Conservation (phyloP, 805 yeast species). For the Teunomyces kruisii region DNA sequence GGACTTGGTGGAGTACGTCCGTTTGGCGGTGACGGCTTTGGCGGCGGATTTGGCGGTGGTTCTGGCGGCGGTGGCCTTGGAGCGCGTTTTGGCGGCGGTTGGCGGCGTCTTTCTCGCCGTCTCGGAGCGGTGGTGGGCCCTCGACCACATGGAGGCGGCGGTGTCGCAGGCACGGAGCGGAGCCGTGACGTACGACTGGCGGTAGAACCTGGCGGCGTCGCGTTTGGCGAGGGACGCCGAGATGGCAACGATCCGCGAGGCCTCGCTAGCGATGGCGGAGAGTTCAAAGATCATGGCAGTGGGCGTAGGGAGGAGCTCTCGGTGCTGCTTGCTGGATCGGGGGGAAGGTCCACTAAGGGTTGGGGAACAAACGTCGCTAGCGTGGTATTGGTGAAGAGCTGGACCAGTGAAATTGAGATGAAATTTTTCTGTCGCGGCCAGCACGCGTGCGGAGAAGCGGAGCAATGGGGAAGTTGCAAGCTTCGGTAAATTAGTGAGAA, state of each 20-base stretch:
- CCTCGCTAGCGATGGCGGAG: slow-evolving; percentile 25
- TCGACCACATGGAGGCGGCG: slow-evolving; percentile 24
- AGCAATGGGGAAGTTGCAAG: not conserved
- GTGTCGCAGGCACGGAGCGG: slow-evolving; percentile 22
- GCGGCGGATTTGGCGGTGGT: not conserved
- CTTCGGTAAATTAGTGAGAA: no score
- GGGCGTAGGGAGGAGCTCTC: not conserved
- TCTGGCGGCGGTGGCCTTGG: not conserved
- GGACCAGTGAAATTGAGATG: not conserved
- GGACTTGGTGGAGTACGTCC: slow-evolving; percentile 9
- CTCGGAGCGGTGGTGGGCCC: slow-evolving; percentile 8
- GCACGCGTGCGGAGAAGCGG: not conserved
- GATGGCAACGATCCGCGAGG: slow-evolving; percentile 18
- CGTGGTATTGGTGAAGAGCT: no score
- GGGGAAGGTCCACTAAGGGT: no score
- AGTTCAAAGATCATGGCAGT: slow-evolving; percentile 12
- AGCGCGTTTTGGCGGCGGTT: not conserved
- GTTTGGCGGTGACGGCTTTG: not conserved
- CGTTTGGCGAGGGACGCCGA: slow-evolving; percentile 15
- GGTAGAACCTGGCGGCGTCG: slow-evolving; percentile 21
- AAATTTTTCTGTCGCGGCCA: not conserved
- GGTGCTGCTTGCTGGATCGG: not conserved
- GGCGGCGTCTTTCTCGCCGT: not conserved
- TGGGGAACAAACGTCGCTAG: no score
- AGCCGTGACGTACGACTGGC: slow-evolving; percentile 18